A percentile compares a stretch with the other conserved stretches of the same genome.
Conservation (phyloP, 1,284 basidiomycete genomes). For the Austroboletus rostrupii region DNA sequence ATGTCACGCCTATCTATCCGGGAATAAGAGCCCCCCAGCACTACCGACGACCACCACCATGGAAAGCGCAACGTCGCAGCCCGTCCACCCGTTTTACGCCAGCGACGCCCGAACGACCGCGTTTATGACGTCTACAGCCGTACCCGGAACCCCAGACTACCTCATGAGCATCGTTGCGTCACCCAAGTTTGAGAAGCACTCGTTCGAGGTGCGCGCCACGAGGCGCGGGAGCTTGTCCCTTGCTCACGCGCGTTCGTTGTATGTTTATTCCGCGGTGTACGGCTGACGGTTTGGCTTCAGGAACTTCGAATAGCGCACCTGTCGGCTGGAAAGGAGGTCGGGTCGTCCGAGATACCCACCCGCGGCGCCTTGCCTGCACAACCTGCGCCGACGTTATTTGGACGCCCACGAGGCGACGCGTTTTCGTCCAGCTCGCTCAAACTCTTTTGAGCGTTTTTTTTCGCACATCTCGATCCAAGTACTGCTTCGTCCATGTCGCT, state of each 20-base stretch:
- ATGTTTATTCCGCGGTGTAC: not conserved
- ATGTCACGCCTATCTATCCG: conserved; percentile 24
- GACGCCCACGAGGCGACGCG: conserved; percentile 31
- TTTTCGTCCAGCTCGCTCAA: conserved; percentile 26
- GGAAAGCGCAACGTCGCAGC: not conserved
- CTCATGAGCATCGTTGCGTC: conserved; percentile 30
- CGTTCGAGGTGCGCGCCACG: conserved; percentile 28
- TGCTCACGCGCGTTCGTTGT: not conserved
- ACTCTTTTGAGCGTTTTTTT: conserved; percentile 7
- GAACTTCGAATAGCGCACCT: conserved; percentile 32
- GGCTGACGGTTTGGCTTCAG: conserved; percentile 13
- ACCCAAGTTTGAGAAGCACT: conserved; percentile 29
- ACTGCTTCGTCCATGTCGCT: no score
- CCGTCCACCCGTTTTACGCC: conserved; percentile 19
- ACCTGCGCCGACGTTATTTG: conserved; percentile 23
- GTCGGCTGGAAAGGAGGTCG: conserved; percentile 29
- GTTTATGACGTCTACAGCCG: conserved; percentile 11
- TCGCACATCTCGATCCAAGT: not conserved
- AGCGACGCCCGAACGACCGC: conserved; percentile 25
- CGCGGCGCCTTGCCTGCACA: conserved; percentile 27
- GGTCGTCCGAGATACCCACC: conserved; percentile 31
- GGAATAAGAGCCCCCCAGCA: conserved; percentile 19
- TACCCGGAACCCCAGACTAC: conserved; percentile 21
- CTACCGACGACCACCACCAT: not conserved
- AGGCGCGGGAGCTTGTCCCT: not conserved